phyloP scores from a whole-genome alignment of 768 basidiomycete species.

The Psilocybe sp. region DNA sequence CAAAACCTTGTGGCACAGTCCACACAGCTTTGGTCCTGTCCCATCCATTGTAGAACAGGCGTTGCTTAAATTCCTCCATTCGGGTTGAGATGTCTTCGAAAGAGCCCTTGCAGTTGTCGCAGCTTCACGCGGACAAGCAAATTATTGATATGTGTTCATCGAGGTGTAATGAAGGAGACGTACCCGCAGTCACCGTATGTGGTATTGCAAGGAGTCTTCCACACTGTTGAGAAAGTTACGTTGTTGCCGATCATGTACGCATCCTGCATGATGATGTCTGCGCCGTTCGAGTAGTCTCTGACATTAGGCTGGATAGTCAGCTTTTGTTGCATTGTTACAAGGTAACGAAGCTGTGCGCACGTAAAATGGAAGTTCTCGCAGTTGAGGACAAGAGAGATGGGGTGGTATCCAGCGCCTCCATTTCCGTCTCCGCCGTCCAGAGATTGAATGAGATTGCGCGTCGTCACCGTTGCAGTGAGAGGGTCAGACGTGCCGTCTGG shows the following conservation, averaged over 20 bases:
- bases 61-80: slow-evolving; percentile 61
- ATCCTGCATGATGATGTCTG: slow-evolving; percentile 73
- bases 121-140: slow-evolving; percentile 22
- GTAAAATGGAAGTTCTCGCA: slow-evolving; percentile 66
- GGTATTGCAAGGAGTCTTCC: slow-evolving; percentile 59
- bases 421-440: slow-evolving; percentile 50
- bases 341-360: slow-evolving; percentile 15
- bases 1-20: slow-evolving; percentile 82
- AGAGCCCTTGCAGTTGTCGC: slow-evolving; percentile 61
- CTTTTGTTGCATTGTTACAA: too few relatives aligned
- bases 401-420: slow-evolving; percentile 59
- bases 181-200: slow-evolving; percentile 76
- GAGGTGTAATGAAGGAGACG: slow-evolving; percentile 17
- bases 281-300: slow-evolving; percentile 50
- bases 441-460: slow-evolving; percentile 56
- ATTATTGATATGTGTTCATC: not conserved
- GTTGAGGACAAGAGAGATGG: slow-evolving; percentile 62
- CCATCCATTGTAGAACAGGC: slow-evolving; percentile 64
- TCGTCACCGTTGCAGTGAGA: slow-evolving; percentile 50
- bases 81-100: slow-evolving; percentile 69
- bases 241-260: slow-evolving; percentile 60
- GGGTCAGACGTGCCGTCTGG: slow-evolving; percentile 72
- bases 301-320: not conserved
- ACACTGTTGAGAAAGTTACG: slow-evolving; percentile 57
- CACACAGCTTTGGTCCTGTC: slow-evolving; percentile 68